Base-by-base conservation (phyloP, 2,329 filamentous ascomycete genomes). In the Aureobasidium sp. region DNA sequence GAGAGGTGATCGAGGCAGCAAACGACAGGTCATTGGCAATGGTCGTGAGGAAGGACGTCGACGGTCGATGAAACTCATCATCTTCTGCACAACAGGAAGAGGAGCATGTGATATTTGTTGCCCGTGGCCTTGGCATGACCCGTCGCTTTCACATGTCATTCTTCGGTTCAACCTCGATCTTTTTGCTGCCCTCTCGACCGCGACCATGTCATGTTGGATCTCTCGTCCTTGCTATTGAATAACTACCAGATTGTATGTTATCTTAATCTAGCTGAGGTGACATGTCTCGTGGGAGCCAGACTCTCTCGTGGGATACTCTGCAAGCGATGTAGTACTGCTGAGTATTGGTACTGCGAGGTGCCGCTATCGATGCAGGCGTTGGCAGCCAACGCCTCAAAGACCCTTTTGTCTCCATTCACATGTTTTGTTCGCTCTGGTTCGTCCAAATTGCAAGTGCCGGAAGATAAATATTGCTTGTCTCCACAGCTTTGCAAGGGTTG, bases 71-170 rank as follows among this genome's bases (percentile, higher is more conserved):
- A 30, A 50, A 59, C 57, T 4, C 39, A 57, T 45, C 53, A 57
- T 36, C 53, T 57, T 14, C 50, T 54, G 50, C 51, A 55, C 51
- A 55, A 55, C 51, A 27, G 50, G 36, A 36, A 54, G 29, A 36
- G 44, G 36, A 27, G 48, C 54, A 58, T 58, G 54, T 41, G 29
- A 36, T 44, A 29, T 34, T 51, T 21, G 21, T 21, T 21, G 21
- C n/a, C 48, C 48, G 48, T 51, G 42, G 54, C 54, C 30, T 37
- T 48, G 42, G 32, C 41, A 48, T 48, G 42, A 48, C 54, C 30
- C 54, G 54, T 16, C 21, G 29, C 30, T 47, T 37, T 58, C 54
- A 58, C 54, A 58, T 58, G 54, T 30, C 27, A 58, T 37, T 21
- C 14, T 9, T 5, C n/a, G 6, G 16, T 9, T 21, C 21, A 21